phyloP scores from a whole-genome alignment of 2,329 filamentous ascomycete genomes.

The Colletotrichum truncatum region DNA sequence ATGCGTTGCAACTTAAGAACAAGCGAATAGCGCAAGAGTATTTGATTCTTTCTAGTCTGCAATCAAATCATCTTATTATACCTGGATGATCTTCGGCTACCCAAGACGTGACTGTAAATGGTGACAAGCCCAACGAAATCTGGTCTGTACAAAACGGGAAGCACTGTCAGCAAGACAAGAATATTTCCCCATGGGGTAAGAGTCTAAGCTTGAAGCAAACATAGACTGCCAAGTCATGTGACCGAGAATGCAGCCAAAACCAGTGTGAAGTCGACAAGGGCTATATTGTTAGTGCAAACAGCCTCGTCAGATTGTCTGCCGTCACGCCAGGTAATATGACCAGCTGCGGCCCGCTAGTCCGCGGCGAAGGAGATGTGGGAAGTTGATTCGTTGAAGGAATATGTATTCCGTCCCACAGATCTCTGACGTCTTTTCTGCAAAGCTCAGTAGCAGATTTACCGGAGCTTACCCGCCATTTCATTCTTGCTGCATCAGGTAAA shows the following conservation, averaged over 20 bases:
- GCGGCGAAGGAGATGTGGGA: neutral
- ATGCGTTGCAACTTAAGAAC: too few relatives aligned
- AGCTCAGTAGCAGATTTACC: neutral
- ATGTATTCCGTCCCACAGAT: neutral
- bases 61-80: too few relatives aligned
- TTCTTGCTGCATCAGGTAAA: neutral
- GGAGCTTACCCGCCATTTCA: neutral
- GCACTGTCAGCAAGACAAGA: neutral
- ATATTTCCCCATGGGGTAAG: neutral
- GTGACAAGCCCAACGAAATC: too few relatives aligned
- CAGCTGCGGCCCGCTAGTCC: neutral
- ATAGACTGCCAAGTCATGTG: conserved; percentile 1
- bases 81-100: too few relatives aligned
- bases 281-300: neutral
- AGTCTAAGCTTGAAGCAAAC: neutral
- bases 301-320: neutral
- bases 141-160: too few relatives aligned
- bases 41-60: too few relatives aligned
- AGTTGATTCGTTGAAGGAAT: conserved; percentile 7
- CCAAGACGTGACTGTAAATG: too few relatives aligned
- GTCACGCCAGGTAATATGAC: neutral
- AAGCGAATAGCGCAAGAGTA: too few relatives aligned
- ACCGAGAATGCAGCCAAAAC: neutral
- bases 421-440: neutral
- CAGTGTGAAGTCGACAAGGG: neutral